A percentile compares a stretch with the other conserved stretches of the same genome.
phyloP scores from a whole-genome alignment of 768 basidiomycete genomes.

The Panaeolus cyanescens region DNA sequence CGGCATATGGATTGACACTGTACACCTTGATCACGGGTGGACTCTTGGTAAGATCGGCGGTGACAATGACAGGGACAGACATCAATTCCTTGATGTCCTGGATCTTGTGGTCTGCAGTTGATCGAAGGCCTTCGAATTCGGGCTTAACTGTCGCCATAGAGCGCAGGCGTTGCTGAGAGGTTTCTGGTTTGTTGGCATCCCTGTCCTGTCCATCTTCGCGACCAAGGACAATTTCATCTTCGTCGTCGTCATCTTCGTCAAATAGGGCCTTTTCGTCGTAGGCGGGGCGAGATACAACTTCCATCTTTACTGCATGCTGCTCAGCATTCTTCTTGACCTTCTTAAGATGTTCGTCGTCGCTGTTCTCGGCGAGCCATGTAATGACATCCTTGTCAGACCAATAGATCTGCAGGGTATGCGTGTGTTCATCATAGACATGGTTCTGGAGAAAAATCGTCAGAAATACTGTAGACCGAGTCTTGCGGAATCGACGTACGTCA shows the following conservation, averaged over 20 bases:
- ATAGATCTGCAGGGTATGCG: constrained; percentile 90
- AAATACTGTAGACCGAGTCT: background rate
- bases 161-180: constrained; percentile 74
- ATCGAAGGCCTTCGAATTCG: constrained; percentile 81
- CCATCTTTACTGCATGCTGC: constrained; percentile 90
- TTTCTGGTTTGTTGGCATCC: constrained; percentile 43
- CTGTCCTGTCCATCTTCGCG: constrained; percentile 40
- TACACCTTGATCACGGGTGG: constrained; percentile 98
- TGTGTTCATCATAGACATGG: constrained; percentile 95
- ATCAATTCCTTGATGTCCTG: constrained; percentile 94
- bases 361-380: constrained; percentile 91
- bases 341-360: constrained; percentile 93
- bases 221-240: constrained; percentile 82
- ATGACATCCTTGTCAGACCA: constrained; percentile 97
- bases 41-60: constrained; percentile 93
- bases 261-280: constrained; percentile 89
- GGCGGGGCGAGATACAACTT: constrained; percentile 80
- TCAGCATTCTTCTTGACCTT: constrained; percentile 93
- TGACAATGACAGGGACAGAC: constrained; percentile 94
- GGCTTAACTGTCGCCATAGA: constrained; percentile 79
- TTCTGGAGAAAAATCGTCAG: constrained; percentile 55
- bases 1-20: constrained; percentile 90
- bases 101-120: constrained; percentile 85
- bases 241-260: constrained; percentile 83
- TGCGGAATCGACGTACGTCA: constrained; percentile 57